These are phyloP conservation scores for Psilocybe tampanensis DNA, from an alignment of 768 basidiomycete species.

Conservation along the genomic window DNA sequence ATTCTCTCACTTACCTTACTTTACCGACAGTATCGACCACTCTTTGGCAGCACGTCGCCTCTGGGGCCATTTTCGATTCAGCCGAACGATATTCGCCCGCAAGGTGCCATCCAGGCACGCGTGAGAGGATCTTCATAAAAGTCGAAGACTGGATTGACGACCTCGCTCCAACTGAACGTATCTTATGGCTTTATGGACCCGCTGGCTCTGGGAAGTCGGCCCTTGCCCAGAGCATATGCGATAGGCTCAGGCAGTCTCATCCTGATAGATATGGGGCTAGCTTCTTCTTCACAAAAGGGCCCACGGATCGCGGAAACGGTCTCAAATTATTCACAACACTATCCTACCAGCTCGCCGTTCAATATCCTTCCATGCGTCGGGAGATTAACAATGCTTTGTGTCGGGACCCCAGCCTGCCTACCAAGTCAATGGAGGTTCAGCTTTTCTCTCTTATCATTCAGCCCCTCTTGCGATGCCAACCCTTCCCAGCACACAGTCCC, in stretches of 20 bases:
- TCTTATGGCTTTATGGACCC: slow-evolving; percentile 6
- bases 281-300: not conserved
- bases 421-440: not conserved
- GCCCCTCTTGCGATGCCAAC: not conserved
- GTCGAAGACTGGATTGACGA: not conserved
- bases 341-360: not conserved
- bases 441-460: not conserved
- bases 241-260: not conserved
- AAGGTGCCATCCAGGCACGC: slow-evolving; percentile 1
- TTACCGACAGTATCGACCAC: not conserved
- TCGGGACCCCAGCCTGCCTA: not conserved
- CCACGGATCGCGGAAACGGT: not conserved
- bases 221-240: not conserved
- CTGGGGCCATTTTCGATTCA: not conserved
- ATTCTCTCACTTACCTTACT: not conserved
- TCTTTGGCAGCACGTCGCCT: not conserved
- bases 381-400: not conserved
- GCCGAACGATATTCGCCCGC: not conserved
- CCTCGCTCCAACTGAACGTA: not conserved
- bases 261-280: not conserved
- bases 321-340: not conserved
- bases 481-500: not conserved
- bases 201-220: slow-evolving; percentile 4
- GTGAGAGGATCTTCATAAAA: not conserved
- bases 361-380: not conserved